Conservation (phyloP, 2,329 filamentous ascomycete species). For the Monilinia laxa region DNA sequence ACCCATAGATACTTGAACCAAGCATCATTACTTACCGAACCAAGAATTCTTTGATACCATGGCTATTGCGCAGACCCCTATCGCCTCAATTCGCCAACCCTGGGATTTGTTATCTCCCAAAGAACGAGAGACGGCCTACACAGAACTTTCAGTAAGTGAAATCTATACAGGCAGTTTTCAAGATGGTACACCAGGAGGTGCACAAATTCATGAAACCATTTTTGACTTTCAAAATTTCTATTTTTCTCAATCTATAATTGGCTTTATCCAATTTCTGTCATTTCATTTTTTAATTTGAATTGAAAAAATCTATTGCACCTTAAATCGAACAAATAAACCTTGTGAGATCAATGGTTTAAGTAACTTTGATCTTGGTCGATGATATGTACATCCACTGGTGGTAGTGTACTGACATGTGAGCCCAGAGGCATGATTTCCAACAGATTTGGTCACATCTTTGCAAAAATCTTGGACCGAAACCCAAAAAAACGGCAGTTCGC, state of each 20-base stretch:
- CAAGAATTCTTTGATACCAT: constrained; percentile 18
- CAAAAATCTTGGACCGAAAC: background rate
- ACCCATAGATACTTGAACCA: background rate
- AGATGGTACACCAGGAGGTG: no score
- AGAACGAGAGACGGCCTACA: background rate
- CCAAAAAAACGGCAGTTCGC: background rate
- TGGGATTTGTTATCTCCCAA: background rate
- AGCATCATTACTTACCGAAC: background rate
- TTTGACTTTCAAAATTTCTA: no score
- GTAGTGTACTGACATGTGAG: background rate
- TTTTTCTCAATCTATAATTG: no score
- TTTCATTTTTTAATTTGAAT: no score
- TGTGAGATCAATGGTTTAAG: no score
- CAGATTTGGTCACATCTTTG: constrained; percentile 2
- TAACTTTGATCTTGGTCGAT: no score
- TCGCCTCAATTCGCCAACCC: background rate
- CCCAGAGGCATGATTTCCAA: constrained; percentile 5
- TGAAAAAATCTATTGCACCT: no score
- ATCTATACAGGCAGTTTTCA: background rate
- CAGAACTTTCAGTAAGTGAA: background rate
- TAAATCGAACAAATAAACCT: no score
- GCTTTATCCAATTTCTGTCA: no score
- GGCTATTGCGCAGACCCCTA: constrained; percentile 9
- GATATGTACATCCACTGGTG: background rate
- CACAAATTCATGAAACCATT: no score